Conservation (phyloP, 139 green algal genomes). For the Coelastrella sp. region DNA sequence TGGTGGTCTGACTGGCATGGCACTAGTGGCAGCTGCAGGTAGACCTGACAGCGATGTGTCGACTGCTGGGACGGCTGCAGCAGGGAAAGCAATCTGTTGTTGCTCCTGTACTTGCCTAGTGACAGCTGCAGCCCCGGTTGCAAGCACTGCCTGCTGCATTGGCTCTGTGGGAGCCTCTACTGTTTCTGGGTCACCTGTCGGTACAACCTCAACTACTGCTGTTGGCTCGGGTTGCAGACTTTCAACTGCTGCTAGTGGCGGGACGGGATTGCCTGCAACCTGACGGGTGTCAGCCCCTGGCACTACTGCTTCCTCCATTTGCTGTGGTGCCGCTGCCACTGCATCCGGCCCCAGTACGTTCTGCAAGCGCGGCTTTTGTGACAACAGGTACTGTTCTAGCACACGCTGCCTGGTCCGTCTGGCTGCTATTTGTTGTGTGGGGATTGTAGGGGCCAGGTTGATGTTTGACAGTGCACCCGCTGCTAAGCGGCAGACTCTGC, state of each 20-base stretch:
- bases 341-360: background rate
- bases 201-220: too few relatives aligned
- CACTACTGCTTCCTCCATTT: too few relatives aligned
- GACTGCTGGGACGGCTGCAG: background rate
- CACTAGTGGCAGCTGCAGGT: background rate
- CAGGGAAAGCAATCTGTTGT: background rate
- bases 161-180: background rate
- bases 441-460: background rate
- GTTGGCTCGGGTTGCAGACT: too few relatives aligned
- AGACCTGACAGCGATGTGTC: background rate
- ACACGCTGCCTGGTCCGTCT: background rate
- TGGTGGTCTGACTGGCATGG: background rate
- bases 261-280: too few relatives aligned
- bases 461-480: constrained; percentile 1
- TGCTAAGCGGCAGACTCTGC: background rate
- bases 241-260: too few relatives aligned
- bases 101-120: background rate
- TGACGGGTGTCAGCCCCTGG: too few relatives aligned
- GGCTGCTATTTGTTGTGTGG: background rate
- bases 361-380: background rate
- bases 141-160: background rate
- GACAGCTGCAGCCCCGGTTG: background rate
- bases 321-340: constrained; percentile 6
- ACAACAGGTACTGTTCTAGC: background rate
- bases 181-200: background rate